Conservation (phyloP, 1,284 basidiomycete genomes). For the Salmacisia buchloeana region DNA sequence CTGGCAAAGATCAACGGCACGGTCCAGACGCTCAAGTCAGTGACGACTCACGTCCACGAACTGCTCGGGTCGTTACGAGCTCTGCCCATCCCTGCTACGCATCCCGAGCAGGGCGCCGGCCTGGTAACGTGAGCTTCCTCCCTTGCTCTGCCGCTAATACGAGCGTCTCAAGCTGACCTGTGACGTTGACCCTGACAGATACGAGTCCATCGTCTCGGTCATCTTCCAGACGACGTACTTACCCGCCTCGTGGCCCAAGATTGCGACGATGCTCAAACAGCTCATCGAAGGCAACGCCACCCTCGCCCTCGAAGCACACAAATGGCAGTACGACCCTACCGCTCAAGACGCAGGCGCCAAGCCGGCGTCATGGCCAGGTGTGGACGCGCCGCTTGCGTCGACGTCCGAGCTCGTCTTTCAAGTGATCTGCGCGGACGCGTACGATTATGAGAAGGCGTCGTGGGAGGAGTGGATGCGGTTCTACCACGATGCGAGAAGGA, state of each 20-base stretch:
- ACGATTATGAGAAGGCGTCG: constrained; percentile 6
- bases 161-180: too few relatives aligned
- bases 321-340: constrained; percentile 22
- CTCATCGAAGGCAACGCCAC: constrained; percentile 20
- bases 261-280: constrained; percentile 14
- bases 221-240: constrained; percentile 21
- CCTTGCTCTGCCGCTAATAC: too few relatives aligned
- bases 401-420: constrained; percentile 19
- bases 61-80: constrained; percentile 12
- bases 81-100: neutral
- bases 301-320: constrained; percentile 6
- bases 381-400: neutral
- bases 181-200: neutral
- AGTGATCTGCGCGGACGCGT: constrained; percentile 28
- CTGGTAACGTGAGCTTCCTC: constrained; percentile 4
- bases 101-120: neutral
- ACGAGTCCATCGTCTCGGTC: constrained; percentile 13
- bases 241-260: constrained; percentile 12
- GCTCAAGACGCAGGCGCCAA: neutral
- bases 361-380: neutral
- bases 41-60: constrained; percentile 6
- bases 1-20: constrained; percentile 14
- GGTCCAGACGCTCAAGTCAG: neutral
- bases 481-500: neutral
- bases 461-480: neutral